A percentile compares a stretch with the other conserved stretches of the same genome.
phyloP scores from a whole-genome alignment of 306 rosid species.

The Casuarina cunninghamiana region DNA sequence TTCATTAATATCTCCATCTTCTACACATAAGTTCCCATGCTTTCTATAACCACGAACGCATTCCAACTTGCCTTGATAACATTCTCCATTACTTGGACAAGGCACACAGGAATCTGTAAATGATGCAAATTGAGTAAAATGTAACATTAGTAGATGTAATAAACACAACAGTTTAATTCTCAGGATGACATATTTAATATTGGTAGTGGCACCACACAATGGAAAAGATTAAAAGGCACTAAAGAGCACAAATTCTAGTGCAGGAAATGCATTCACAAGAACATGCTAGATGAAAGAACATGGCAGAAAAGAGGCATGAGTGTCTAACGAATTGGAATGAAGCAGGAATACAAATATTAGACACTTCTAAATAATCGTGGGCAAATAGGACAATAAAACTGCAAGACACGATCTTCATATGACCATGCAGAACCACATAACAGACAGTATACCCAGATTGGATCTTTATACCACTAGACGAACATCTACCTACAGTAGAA shows the following conservation, averaged over 20 bases:
- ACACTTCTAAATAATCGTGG: conserved; percentile 14
- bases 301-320: conserved; percentile 12
- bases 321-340: conserved; percentile 19
- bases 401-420: neutral
- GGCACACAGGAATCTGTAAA: conserved; percentile 73
- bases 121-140: conserved; percentile 5
- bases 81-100: conserved; percentile 82
- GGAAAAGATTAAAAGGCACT: neutral
- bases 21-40: conserved; percentile 72
- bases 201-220: neutral
- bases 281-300: neutral
- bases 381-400: neutral
- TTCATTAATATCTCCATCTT: conserved; percentile 70
- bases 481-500: neutral
- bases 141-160: conserved; percentile 6
- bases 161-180: conserved; percentile 1
- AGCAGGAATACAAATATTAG: neutral
- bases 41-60: conserved; percentile 64
- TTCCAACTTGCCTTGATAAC: conserved; percentile 62
- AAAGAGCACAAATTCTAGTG: neutral
- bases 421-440: neutral
- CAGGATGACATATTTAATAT: conserved; percentile 12
- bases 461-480: neutral
- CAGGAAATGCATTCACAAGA: conserved; percentile 18
- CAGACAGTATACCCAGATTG: neutral